These are phyloP conservation scores for Pyrenophora graminea DNA, from an alignment of 2,329 filamentous ascomycete species.

Conservation along the genomic window DNA sequence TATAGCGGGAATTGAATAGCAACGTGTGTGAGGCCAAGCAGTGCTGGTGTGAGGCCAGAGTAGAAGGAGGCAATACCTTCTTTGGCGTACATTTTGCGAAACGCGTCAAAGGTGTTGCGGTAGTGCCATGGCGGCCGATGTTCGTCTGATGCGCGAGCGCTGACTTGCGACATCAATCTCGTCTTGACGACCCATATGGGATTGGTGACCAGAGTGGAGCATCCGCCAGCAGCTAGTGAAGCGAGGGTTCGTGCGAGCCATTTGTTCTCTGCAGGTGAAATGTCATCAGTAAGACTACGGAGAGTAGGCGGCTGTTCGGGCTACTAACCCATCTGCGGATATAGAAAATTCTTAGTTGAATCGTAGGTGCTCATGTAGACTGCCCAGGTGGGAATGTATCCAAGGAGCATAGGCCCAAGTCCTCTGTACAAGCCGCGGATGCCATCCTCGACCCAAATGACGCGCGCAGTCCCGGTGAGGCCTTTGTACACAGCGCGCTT, in stretches of 20 bases:
- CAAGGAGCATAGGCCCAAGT: slow-evolving; percentile 89
- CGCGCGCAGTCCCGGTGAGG: slow-evolving; percentile 79
- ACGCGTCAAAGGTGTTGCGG: slow-evolving; percentile 83
- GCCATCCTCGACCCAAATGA: slow-evolving; percentile 88
- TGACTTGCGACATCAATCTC: slow-evolving; percentile 91
- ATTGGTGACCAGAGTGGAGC: slow-evolving; percentile 92
- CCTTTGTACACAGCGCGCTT: slow-evolving; percentile 74
- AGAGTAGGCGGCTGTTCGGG: not conserved
- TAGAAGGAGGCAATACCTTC: slow-evolving; percentile 93
- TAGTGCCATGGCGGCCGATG: slow-evolving; percentile 86
- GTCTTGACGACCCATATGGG: slow-evolving; percentile 99
- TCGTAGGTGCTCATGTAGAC: slow-evolving; percentile 98
- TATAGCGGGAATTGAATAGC: slow-evolving; percentile 97
- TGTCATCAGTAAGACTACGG: slow-evolving; percentile 16
- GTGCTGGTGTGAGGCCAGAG: slow-evolving; percentile 87
- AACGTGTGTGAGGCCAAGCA: slow-evolving; percentile 90
- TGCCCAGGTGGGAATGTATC: slow-evolving; percentile 96
- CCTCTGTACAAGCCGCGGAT: slow-evolving; percentile 90
- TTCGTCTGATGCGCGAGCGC: slow-evolving; percentile 57
- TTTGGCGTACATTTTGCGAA: slow-evolving; percentile 90
- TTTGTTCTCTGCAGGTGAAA: slow-evolving; percentile 61
- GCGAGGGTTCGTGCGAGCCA: slow-evolving; percentile 84
- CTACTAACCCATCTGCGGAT: slow-evolving; percentile 60
- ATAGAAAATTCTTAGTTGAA: slow-evolving; percentile 76
- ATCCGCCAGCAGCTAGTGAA: slow-evolving; percentile 86